Evolutionary conservation across 1,139 yeast species (phyloP), one percentile per base, ranked within the genome.

Genomic region (Saccharomyces pastorianus): DNA sequence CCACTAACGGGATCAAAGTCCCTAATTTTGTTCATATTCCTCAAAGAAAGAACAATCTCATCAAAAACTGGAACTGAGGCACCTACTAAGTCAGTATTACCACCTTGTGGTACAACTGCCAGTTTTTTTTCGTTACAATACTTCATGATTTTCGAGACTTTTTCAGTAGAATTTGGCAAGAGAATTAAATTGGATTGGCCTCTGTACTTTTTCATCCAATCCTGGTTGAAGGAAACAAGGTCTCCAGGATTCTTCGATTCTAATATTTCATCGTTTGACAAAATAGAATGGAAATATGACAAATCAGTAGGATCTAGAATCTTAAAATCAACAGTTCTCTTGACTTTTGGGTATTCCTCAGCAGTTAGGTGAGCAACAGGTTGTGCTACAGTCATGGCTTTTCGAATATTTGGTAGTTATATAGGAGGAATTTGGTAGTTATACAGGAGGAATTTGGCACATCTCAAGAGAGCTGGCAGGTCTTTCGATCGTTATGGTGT

Each of bases 81-180:
- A 53, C 97, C 97, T 32, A 90, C 97, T 52, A 90, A 79, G n/a
- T 96, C 96, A 5, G 97, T 90, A 72, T 90, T 90, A 56, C 97
- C 97, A 67, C 96, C 96, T 71, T 90, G 97, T 7, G 97, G 97
- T 4, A 89, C 96, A 51, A 90, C 86, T 0, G 97, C 96, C 50
- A 90, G 73, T 57, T 77, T 79, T 49, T 83, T 73, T 26, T 84
- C 88, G 67, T 88, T 86, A 75, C 96, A 88, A 71, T 88, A 85
- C 68, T 83, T 82, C 64, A 90, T 69, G 59, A 90, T 88, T 63
- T 81, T 67, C 8, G 88, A 77, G 29, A 89, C 85, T 69, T 89
- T 91, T 56, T 84, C 81, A 2, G 88, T 80, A 17, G 87, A 80
- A 63, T 84, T 84, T 44, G 96, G 96, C 66, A 85, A 87, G 60